Base-by-base conservation (phyloP, 257 asterid species). In the Ligustrum vulgare region DNA sequence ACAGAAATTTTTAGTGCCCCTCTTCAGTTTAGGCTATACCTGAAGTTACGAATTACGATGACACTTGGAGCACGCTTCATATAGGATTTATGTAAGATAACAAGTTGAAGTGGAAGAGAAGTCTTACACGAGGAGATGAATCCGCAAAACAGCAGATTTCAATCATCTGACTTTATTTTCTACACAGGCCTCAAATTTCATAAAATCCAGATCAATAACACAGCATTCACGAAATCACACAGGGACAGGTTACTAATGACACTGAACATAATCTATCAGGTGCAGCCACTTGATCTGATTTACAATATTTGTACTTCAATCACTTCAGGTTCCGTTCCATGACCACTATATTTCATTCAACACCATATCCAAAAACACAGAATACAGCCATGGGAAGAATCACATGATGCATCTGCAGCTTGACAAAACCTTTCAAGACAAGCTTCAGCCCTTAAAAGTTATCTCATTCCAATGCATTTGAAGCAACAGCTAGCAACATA, bases 41-140 rank as follows among this genome's bases (percentile, higher is more conserved):
- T 1, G 6, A 58, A 54, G 25, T 5, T 20, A 18, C 7, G 64
- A 54, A 9, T 5, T 20, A 18, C 7, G 64, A 54, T 54, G 64
- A 23, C 64, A 54, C 12, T 47, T 18, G 23, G 60, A 49, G 60
- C 11, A 20, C 22, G 33, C 65, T 58, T 22, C 4, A 58, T 8
- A 1, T 8, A 58, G 32, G 65, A 54, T 23, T n/a, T 23, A 22
- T 22, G 31, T 58, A 54, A 54, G 28, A 23, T 58, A 58, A 58
- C 65, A 58, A 2, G 5, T 58, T 22, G 65, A 58, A n/a, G 15
- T 22, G 32, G 65, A 58, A 23, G 22, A 71, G 72, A 71, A 74
- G 25, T 75, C 87, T 84, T 84, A 84, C 87, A 68, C 75, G 81
- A 60, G 65, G 11, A 35, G 85, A 77, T 72, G 83, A 73, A 84